These are phyloP conservation scores for Corrigiola litoralis DNA, from an alignment of 179 eudicot genomes.

Conservation along the genomic window DNA sequence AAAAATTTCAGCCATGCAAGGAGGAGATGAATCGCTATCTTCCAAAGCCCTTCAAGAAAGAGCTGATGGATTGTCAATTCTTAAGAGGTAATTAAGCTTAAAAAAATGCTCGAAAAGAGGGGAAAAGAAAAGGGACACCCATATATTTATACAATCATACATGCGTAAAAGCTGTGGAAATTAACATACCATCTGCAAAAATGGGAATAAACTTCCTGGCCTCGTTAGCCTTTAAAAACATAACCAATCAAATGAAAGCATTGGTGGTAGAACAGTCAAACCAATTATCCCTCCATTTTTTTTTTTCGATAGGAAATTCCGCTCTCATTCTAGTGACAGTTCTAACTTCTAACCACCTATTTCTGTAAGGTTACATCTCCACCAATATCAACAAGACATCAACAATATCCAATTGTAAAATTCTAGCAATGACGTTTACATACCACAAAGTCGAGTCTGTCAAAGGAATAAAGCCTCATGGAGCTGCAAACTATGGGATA, in stretches of 20 bases:
- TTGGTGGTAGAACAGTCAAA: no score
- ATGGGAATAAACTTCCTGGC: not conserved
- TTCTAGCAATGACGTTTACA: no score
- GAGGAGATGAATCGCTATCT: slow-evolving; percentile 82
- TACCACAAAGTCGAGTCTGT: not conserved
- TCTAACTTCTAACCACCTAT: no score
- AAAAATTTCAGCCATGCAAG: slow-evolving; percentile 81
- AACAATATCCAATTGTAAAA: no score
- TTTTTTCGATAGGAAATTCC: no score
- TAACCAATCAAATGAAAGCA: not conserved
- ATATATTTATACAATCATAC: not conserved
- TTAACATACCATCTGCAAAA: not conserved
- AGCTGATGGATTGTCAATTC: slow-evolving; percentile 34
- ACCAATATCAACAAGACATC: no score
- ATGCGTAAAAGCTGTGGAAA: not conserved
- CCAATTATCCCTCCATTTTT: no score
- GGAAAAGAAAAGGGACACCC: not conserved
- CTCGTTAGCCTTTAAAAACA: not conserved
- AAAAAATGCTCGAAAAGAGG: not conserved
- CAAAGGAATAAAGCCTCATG: not conserved
- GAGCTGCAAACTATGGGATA: not conserved
- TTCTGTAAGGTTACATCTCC: not conserved
- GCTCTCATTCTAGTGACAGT: no score
- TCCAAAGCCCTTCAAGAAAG: slow-evolving; percentile 64
- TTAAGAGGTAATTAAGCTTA: not conserved